Conservation (phyloP, 129 eudicot genomes). For the Logfia minima region DNA sequence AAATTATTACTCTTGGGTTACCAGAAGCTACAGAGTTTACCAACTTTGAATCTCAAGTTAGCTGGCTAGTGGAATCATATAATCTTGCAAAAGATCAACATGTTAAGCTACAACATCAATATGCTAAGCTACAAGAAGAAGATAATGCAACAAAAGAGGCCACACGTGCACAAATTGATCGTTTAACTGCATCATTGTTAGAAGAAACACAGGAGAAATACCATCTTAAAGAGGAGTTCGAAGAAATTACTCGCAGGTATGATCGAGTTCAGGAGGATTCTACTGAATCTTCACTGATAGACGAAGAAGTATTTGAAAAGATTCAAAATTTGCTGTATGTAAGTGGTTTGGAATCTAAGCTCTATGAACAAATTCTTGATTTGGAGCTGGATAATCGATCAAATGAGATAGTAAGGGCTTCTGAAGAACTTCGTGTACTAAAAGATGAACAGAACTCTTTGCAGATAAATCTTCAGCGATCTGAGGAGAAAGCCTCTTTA, state of each 20-base stretch:
- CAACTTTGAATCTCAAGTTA: conserved; percentile 53
- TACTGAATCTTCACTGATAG: conserved; percentile 31
- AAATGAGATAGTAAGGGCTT: conserved; percentile 40
- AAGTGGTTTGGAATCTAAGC: conserved; percentile 51
- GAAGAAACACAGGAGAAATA: conserved; percentile 66
- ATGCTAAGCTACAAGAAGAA: conserved; percentile 45
- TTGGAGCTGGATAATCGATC: conserved; percentile 43
- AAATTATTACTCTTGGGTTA: conserved; percentile 48
- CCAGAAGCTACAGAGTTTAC: conserved; percentile 54
- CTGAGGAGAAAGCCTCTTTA: conserved; percentile 69
- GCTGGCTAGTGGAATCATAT: conserved; percentile 65
- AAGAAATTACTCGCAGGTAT: conserved; percentile 46
- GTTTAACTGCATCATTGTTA: conserved; percentile 43
- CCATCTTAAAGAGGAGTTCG: conserved; percentile 48
- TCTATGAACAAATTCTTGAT: conserved; percentile 54
- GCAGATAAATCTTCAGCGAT: conserved; percentile 55
- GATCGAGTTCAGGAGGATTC: conserved; percentile 43
- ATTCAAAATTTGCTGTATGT: conserved; percentile 57
- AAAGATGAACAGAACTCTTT: conserved; percentile 53
- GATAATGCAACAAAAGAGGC: conserved; percentile 44
- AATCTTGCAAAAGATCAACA: conserved; percentile 41
- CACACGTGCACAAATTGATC: conserved; percentile 55
- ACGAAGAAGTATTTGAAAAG: conserved; percentile 44
- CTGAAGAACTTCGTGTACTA: conserved; percentile 47
- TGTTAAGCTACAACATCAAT: conserved; percentile 38